Base-by-base conservation (phyloP, 352 stramenopile species). In the Elongisporangium anandrum region DNA sequence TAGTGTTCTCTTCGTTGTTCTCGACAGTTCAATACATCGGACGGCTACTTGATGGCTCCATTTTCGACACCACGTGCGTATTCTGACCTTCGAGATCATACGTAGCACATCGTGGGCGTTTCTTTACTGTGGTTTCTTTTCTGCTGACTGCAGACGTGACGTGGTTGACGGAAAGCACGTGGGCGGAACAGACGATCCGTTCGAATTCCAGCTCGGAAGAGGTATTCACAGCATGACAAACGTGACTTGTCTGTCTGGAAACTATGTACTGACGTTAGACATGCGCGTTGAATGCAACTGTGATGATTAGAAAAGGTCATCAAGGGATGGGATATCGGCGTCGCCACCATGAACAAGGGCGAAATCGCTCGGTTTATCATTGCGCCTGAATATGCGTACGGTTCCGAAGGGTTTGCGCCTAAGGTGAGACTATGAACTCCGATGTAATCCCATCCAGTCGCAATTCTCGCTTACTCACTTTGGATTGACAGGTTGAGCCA, bases 351-450 rank as follows among this genome's bases (percentile, higher is more conserved):
- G 85, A 77, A 67, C 50, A 65, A 84, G 8, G 85, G 85, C 57
- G 85, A 95, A 59, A 57, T 93, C 20, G 76, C 85, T 16, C 85
- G 83, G 4, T 95, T 95, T 63, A 92, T 95, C 61, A 95, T 95
- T 56, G 65, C 74, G 16, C 85, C 85, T 0, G 69, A 93, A 55
- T 95, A 95, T 39, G 85, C 68, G 38, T 95, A 95, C 60, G 85
- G 85, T 17, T 67, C 75, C 9, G 69, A 91, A 53, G 85, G 85
- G 3, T 92, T 93, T 57, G 85, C 85, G 0, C 85, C 85, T 6
- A 95, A 95, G 54, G 79, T 75, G 45, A 9, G n/a, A 3, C 10
- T 3, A 17, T 17, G 9, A 45, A 16, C 16, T 45, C 10, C 10
- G 34, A 12, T 45, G 1, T 10, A 21, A 16, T 53, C 60, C 34